Percentiles rank a stretch among this genome's conserved stretches.
Evolutionary conservation across 1,284 basidiomycete genomes (phyloP).

Genomic region (Melampsora abietis-canadensis): DNA sequence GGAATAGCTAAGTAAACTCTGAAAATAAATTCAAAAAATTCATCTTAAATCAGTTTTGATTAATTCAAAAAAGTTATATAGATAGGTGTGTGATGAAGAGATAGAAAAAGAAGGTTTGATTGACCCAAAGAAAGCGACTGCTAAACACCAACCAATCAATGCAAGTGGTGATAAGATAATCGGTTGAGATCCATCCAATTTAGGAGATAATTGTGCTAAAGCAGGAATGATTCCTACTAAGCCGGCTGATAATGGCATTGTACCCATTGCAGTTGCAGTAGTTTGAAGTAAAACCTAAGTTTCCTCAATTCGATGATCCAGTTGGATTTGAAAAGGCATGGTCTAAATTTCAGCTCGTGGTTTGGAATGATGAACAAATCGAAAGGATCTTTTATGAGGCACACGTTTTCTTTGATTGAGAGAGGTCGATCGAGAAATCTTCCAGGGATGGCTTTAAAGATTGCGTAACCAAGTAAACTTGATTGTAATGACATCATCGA

Average conservation of each 20-base stretch:
- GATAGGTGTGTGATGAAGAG: constrained; percentile 14
- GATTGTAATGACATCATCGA: constrained; percentile 39
- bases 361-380: too few relatives aligned
- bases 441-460: constrained; percentile 64
- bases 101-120: constrained; percentile 45
- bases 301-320: constrained; percentile 63
- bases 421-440: constrained; percentile 58
- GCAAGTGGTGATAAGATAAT: constrained; percentile 69
- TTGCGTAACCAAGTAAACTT: constrained; percentile 77
- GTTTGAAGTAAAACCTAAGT: constrained; percentile 74
- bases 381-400: not conserved
- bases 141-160: constrained; percentile 76
- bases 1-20: constrained; percentile 92
- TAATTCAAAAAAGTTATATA: not conserved
- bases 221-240: constrained; percentile 94
- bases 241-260: constrained; percentile 86
- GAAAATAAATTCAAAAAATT: constrained; percentile 43
- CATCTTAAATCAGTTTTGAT: not conserved
- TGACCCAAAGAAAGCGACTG: constrained; percentile 86
- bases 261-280: constrained; percentile 77
- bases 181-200: constrained; percentile 72
- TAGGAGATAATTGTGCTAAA: constrained; percentile 69
- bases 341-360: constrained; percentile 50
- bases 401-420: constrained; percentile 37
- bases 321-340: constrained; percentile 51